A percentile compares a stretch with the other conserved stretches of the same genome.
Evolutionary conservation across 2,329 filamentous ascomycete species (phyloP).

Genomic region (Colletotrichum phormii): DNA sequence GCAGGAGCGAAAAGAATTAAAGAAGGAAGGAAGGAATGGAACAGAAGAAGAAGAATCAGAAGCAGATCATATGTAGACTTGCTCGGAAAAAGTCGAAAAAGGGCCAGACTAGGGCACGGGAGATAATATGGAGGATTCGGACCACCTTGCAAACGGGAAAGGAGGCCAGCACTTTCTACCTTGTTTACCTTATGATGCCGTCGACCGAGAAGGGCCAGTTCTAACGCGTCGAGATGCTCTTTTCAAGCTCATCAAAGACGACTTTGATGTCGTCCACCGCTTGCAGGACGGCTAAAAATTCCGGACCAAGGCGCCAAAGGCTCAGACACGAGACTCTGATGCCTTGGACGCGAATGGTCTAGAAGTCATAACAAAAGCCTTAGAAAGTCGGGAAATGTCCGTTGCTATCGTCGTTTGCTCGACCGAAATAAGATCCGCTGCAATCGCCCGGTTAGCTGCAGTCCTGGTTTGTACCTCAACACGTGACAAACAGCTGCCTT

Average conservation of each 20-base stretch:
- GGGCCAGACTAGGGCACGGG: conserved; percentile 8
- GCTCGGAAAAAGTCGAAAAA: not conserved
- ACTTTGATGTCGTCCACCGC: conserved; percentile 20
- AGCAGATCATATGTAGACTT: not conserved
- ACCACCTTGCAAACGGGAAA: conserved; percentile 31
- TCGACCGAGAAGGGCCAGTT: conserved; percentile 25
- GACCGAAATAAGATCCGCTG: conserved; percentile 36
- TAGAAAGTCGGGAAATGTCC: not conserved
- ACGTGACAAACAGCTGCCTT: conserved; percentile 38
- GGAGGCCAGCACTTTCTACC: conserved; percentile 15
- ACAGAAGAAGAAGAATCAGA: not conserved
- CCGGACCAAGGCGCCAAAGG: conserved; percentile 28
- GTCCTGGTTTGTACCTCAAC: conserved; percentile 32
- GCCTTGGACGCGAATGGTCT: conserved; percentile 19
- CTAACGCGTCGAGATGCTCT: conserved; percentile 2
- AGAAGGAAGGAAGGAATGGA: not conserved
- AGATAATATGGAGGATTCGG: conserved; percentile 3
- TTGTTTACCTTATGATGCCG: conserved; percentile 19
- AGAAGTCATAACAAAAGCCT: not conserved
- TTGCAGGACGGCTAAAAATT: conserved; percentile 1
- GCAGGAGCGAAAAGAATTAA: not conserved
- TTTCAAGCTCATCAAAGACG: conserved; percentile 10
- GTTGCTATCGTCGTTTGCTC: conserved; percentile 37
- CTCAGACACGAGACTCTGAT: conserved; percentile 21
- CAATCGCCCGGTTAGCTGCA: conserved; percentile 37